Evolutionary conservation across 208 protist species (phyloP).

Genomic region (Blastocrithidia nonstop): DNA sequence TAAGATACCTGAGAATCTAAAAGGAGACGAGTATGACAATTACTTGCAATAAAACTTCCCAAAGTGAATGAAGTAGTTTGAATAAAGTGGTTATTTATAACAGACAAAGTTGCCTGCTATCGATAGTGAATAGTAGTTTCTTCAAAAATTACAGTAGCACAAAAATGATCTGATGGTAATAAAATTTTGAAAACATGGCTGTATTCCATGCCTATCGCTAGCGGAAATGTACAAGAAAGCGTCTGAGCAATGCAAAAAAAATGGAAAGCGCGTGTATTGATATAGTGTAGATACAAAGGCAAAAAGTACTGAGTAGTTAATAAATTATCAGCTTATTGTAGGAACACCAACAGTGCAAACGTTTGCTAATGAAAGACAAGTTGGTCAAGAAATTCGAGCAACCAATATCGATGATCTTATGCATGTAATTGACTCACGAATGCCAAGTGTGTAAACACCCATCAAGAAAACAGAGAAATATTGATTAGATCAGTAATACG

Average conservation of each 20-base stretch:
- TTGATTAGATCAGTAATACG: too few species aligned
- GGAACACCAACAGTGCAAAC: constrained; percentile 87
- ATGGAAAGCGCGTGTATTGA: constrained; percentile 54
- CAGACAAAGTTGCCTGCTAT: constrained; percentile 73
- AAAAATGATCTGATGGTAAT: constrained; percentile 81
- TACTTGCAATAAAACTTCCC: constrained; percentile 77
- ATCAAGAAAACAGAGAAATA: too few species aligned
- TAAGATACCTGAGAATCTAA: constrained; percentile 50
- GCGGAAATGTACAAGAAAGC: constrained; percentile 87
- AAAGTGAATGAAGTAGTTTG: constrained; percentile 81
- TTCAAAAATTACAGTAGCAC: constrained; percentile 76
- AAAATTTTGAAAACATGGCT: constrained; percentile 88
- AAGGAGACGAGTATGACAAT: constrained; percentile 65
- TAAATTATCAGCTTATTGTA: constrained; percentile 77
- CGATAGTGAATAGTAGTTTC: constrained; percentile 67
- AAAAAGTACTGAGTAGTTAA: constrained; percentile 26
- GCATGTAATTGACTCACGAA: constrained; percentile 31
- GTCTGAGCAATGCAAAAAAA: constrained; percentile 26
- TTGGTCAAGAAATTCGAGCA: constrained; percentile 75
- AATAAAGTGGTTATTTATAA: constrained; percentile 77
- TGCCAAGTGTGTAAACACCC: constrained; percentile 13
- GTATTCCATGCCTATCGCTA: constrained; percentile 80
- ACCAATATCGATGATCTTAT: constrained; percentile 74
- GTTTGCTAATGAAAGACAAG: constrained; percentile 60
- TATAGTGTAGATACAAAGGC: constrained; percentile 84